Conservation (phyloP, 2,329 filamentous ascomycete species). For the Tetracladium maxilliforme region DNA sequence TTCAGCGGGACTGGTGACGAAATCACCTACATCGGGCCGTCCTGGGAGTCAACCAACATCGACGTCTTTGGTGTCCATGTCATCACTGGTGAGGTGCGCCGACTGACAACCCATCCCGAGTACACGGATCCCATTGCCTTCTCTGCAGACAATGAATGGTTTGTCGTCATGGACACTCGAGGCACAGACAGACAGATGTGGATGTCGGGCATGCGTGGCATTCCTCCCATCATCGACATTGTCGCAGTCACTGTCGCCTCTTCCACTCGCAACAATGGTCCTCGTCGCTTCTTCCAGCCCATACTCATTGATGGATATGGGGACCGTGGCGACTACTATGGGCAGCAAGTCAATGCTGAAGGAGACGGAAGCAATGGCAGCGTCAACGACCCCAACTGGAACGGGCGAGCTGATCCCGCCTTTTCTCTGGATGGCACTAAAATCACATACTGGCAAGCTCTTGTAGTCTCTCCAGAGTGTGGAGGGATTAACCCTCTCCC, state of each 20-base stretch:
- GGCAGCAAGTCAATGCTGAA: constrained; percentile 24
- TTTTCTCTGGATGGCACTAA: constrained; percentile 24
- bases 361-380: constrained; percentile 17
- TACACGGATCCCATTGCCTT: constrained; percentile 26
- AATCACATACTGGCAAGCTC: constrained; percentile 25
- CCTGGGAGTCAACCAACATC: constrained; percentile 24
- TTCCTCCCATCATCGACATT: constrained; percentile 17
- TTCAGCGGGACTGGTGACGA: constrained; percentile 25
- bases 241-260: constrained; percentile 14
- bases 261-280: constrained; percentile 28
- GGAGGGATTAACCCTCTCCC: constrained; percentile 24
- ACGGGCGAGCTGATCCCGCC: constrained; percentile 26
- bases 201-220: constrained; percentile 16
- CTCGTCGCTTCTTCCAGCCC: constrained; percentile 28
- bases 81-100: constrained; percentile 21
- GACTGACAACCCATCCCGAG: constrained; percentile 25
- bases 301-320: constrained; percentile 25
- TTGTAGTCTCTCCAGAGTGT: constrained; percentile 22
- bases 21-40: constrained; percentile 21
- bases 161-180: constrained; percentile 26
- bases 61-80: constrained; percentile 26
- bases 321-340: constrained; percentile 26
- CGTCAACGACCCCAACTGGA: constrained; percentile 31
- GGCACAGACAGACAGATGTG: constrained; percentile 25
- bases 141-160: constrained; percentile 25